Base-by-base conservation (phyloP, 768 basidiomycete genomes). In the Lactifluus subvellereus region DNA sequence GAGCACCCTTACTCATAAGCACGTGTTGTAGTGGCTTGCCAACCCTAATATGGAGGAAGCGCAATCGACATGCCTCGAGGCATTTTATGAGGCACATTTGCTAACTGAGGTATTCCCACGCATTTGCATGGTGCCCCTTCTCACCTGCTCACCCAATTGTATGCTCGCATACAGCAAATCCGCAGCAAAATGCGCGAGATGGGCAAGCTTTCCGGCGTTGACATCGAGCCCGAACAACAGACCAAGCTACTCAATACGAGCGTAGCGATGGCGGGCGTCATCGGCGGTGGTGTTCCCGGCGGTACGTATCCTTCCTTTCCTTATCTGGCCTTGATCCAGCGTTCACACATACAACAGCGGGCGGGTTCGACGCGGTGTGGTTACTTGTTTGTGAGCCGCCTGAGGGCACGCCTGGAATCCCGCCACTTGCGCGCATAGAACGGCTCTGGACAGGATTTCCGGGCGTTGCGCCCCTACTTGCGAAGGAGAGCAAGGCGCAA, bases 311-410 rank as follows among this genome's bases (percentile, higher is more conserved):
- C 20, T 14, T 30, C 10, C 20, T 38, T 58, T 66, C 48, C 56
- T 45, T 43, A 4, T 57, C 49, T 9, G 13, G 30, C 30, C 22
- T 58, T 43, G n/a, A 27, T 27, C 18, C 11, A 6, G 43, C 2
- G 20, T 16, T 45, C 14, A 37, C 40, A 48, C n/a, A 30, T n/a
- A 8, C 53, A 27, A 58, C 67, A 98, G 97, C 97, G 57, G 97
- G 97, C 10, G 97, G 97, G 2, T 98, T 91, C 73, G 97, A 99
- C 71, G 97, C 97, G 7, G 83, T 98, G 62, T 98, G 94, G 93
- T 77, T 99, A 6, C 82, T 99, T 16, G 83, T 94, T 18, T 81
- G 89, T 69, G 86, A 89, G 52, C 81, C 84, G 18, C 67, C 63
- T 8, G 63, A 62, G 48, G 74, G 74, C 42, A 77, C 79, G 9